These are phyloP conservation scores for Penicillium atrosanguineum DNA, from an alignment of 495 filamentous ascomycete species.

Conservation along the genomic window DNA sequence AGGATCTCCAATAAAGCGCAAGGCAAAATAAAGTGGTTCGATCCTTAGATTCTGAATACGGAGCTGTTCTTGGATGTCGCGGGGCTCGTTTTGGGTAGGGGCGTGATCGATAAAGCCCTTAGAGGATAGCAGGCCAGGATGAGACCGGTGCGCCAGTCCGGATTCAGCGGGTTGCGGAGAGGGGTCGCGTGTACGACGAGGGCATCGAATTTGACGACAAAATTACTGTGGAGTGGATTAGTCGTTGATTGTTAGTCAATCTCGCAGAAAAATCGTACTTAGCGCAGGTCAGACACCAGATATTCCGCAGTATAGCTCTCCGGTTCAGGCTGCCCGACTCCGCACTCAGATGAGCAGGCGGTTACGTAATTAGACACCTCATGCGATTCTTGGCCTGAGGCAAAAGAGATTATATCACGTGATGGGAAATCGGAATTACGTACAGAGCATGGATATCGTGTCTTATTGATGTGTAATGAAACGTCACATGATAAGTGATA, in stretches of 20 bases:
- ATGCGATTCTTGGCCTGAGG: background rate
- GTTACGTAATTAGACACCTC: slow-evolving; percentile 10
- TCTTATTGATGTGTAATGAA: too few relatives aligned
- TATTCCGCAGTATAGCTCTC: background rate
- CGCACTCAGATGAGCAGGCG: slow-evolving; percentile 15
- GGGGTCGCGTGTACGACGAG: slow-evolving; percentile 8
- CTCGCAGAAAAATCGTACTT: background rate
- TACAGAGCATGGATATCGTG: too few relatives aligned
- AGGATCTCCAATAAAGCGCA: slow-evolving; percentile 7
- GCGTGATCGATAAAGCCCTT: background rate
- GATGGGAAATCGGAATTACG: too few relatives aligned
- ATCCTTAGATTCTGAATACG: too few relatives aligned
- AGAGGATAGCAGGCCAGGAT: background rate
- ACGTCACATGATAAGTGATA: too few relatives aligned
- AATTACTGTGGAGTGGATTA: background rate
- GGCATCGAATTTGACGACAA: background rate
- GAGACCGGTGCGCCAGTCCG: slow-evolving; percentile 4
- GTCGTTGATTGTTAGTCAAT: background rate
- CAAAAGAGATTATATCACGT: background rate
- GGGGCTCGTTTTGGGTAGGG: background rate
- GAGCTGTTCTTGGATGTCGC: background rate
- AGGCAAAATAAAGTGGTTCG: background rate
- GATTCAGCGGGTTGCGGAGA: slow-evolving; percentile 7
- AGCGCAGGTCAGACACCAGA: background rate
- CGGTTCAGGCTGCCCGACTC: slow-evolving; percentile 5